Base-by-base conservation (phyloP, 495 filamentous ascomycete species). In the Penicillium desertorum region DNA sequence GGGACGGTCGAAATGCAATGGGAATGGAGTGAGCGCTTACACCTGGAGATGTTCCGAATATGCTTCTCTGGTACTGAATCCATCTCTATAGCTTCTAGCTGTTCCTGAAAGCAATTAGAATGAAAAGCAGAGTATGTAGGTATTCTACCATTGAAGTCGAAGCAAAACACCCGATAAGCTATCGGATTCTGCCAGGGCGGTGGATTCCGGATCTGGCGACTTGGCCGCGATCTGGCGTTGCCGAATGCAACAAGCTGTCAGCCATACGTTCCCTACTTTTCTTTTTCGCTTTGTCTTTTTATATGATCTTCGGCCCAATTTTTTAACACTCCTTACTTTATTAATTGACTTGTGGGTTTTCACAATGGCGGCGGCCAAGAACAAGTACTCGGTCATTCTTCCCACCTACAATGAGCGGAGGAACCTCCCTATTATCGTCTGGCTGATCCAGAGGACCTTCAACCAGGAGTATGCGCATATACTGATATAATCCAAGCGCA, bases 351-450 rank as follows among this genome's bases (percentile, higher is more conserved):
- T 27, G 52, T 49, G 30, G 39, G 3, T 27, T 53, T 25, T 65
- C 65, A 75, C 60, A 45, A 79, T 79, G 77, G 61, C 51, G 19
- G 70, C 77, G 41, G 67, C 71, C 49, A 76, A 75, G 61, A 78
- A 91, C 84, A 92, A 95, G 73, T 98, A 96, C 83, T 92, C 92
- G 59, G 88, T 98, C 72, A 92, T 98, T 71, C 85, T 98, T 56
- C 94, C 94, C 42, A 98, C 94, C 60, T 98, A 96, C 82, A 98
- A 98, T 67, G 95, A 98, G 81, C 90, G 94, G 70, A 85, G 84
- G 63, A 98, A 98, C 80, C 85, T 98, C 65, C 94, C 95, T 66
- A 91, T 97, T 67, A 91, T 98, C 72, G 84, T 85, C 70, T 97
- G 90, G 90, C 83, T 98, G 62, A 84, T 98, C 60, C 88, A 92